Base-by-base conservation (phyloP, 1,284 basidiomycete species). In the Golubevia pallescens region DNA sequence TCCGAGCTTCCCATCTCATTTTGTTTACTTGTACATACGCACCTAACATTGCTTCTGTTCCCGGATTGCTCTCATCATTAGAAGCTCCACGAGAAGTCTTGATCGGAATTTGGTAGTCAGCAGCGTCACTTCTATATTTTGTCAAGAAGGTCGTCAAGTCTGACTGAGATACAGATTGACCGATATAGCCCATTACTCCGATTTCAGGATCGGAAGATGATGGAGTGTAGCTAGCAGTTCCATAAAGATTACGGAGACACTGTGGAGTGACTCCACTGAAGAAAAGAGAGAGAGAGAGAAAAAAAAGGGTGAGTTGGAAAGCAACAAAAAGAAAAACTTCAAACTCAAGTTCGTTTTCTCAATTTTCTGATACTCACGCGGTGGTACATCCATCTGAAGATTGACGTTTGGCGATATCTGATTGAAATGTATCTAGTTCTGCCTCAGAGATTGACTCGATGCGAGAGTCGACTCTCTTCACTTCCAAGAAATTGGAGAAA, bases 131-230 rank as follows among this genome's bases (percentile, higher is more conserved):
- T 6, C 57, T 48, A 52, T 48, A 60, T 52, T 48, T 38, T 14
- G 24, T 51, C 10, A 64, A 53, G 62, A 59, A 64, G 5, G n/a
- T 59, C 51, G 28, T 21, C 28, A 64, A 32, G 23, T 64, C 62
- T 42, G 21, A 6, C 55, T 58, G 55, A 21, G 3, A 19, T 19
- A 38, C 48, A 21, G 57, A 21, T 58, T 63, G 54, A 13, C 61
- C 61, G 23, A 63, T 63, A 38, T 23, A 57, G 8, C 56, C 56
- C 16, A 57, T 16, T 8, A 57, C 56, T 19, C 16, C 8, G 8
- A 57, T 32, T 23, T 57, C 56, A n/a, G 51, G 51, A n/a, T n/a
- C 16, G 16, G 51, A 53, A 53, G 16, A 53, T n/a, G 51, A 53
- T n/a, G 16, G 51, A n/a, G 16, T 62, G 61, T 63, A 63, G 21